Base-by-base conservation (phyloP, 2,329 filamentous ascomycete species). In the Cordyceps farinosa region DNA sequence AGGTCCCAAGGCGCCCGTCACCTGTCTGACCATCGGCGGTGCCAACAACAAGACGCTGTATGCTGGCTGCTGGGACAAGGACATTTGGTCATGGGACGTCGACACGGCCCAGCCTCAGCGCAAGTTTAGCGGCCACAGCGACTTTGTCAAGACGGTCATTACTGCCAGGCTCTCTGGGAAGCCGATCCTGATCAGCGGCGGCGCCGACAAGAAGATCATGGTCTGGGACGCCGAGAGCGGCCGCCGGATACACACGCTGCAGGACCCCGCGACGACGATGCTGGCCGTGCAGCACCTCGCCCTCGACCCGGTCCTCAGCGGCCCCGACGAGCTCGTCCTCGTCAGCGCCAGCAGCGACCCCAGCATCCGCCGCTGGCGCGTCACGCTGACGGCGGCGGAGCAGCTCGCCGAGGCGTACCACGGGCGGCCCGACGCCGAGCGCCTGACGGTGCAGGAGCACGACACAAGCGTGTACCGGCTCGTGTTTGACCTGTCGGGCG, bases 51-150 rank as follows among this genome's bases (percentile, higher is more conserved):
- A 74, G 57, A 89, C 83, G 1, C 72, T 97, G 11, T 97, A 92
- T 74, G 92, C 92, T 30, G 94, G 93, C 40, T 95, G 89, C 64
- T 99, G 95, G 95, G 94, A 99, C 77, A 97, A 96, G 78, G 84
- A 86, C 27, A 84, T 98, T 64, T 97, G 92, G 88, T 90, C 89
- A 38, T 97, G 92, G 90, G 83, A 90, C 69, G 78, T 89, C 38
- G 78, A 82, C 22, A 85, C 85, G 3, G 80, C 79, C 50, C 74
- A 79, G 36, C 76, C 79, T 1, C 80, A 79, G n/a, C 82, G 79
- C 65, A 87, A 82, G 66, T 92, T 88, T 68, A 83, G 84, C 64
- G 92, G 92, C 5, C 94, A 98, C 75, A 81, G 84, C 1, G 95
- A 99, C 77, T 99, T 99, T 72, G 90, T 99, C 70, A 97, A 97